These are phyloP conservation scores for Apiosordaria backusii DNA, from an alignment of 495 filamentous ascomycete species.

Conservation along the genomic window DNA sequence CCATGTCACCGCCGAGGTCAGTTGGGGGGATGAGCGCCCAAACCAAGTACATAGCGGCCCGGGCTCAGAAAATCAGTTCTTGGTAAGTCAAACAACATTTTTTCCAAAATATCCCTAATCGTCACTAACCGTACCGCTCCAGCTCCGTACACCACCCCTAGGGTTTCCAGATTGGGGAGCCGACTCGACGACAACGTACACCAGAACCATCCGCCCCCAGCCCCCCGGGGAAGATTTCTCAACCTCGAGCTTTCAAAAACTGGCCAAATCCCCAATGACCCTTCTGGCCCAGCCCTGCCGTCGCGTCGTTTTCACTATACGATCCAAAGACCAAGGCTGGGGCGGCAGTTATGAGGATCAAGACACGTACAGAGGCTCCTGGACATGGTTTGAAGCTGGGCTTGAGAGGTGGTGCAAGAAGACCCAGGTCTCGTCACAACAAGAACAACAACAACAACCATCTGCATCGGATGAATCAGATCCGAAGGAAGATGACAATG, in stretches of 20 bases:
- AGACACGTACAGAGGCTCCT: constrained; percentile 54
- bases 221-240: constrained; percentile 30
- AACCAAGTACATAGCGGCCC: constrained; percentile 14
- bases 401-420: constrained; percentile 43
- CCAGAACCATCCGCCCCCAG: background rate
- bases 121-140: background rate
- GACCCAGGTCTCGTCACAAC: too few relatives aligned
- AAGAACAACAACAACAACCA: background rate
- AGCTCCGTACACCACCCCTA: constrained; percentile 45
- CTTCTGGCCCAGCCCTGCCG: constrained; percentile 45
- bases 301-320: constrained; percentile 62
- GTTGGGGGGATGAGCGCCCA: constrained; percentile 15
- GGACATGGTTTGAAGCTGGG: constrained; percentile 70
- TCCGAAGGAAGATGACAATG: background rate
- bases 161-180: constrained; percentile 19
- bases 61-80: constrained; percentile 33
- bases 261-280: constrained; percentile 29
- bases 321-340: constrained; percentile 66
- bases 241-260: constrained; percentile 28
- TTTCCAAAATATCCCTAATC: background rate
- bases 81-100: constrained; percentile 29
- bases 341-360: constrained; percentile 34
- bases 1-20: constrained; percentile 37
- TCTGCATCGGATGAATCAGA: background rate
- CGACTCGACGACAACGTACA: background rate